phyloP scores from a whole-genome alignment of 2,329 filamentous ascomycete species.

The Salinomyces thailandicus region DNA sequence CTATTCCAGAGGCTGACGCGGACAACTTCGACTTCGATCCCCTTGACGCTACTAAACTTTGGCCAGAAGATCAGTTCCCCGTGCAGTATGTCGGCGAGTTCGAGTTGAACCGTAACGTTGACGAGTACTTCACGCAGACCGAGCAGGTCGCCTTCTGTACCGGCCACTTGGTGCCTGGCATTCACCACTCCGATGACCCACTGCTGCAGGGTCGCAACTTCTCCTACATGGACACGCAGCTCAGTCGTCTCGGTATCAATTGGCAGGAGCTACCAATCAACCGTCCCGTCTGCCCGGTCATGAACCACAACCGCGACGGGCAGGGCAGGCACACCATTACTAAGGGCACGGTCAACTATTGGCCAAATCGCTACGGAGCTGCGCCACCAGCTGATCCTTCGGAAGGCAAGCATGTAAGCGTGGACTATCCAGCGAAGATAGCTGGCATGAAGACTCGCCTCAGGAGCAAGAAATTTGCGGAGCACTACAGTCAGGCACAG shows the following conservation, averaged over 20 bases:
- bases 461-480: constrained; percentile 62
- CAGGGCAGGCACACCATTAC: constrained; percentile 61
- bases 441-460: constrained; percentile 60
- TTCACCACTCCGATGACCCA: constrained; percentile 67
- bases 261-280: constrained; percentile 72
- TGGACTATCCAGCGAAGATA: constrained; percentile 56
- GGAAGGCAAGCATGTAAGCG: constrained; percentile 51
- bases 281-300: constrained; percentile 35
- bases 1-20: constrained; percentile 58
- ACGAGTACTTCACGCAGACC: constrained; percentile 73
- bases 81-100: constrained; percentile 69
- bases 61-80: constrained; percentile 67
- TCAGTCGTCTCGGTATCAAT: constrained; percentile 60
- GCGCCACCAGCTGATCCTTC: constrained; percentile 51
- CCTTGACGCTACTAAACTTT: constrained; percentile 74
- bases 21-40: constrained; percentile 79
- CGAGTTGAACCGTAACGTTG: constrained; percentile 67
- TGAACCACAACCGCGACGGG: constrained; percentile 25
- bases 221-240: constrained; percentile 56
- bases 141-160: constrained; percentile 81
- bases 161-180: constrained; percentile 65
- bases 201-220: constrained; percentile 64
- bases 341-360: constrained; percentile 59
- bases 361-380: constrained; percentile 60
- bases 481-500: constrained; percentile 68